Evolutionary conservation across 495 filamentous ascomycete genomes (phyloP).

Genomic region (Jackrogersella multiformis): DNA sequence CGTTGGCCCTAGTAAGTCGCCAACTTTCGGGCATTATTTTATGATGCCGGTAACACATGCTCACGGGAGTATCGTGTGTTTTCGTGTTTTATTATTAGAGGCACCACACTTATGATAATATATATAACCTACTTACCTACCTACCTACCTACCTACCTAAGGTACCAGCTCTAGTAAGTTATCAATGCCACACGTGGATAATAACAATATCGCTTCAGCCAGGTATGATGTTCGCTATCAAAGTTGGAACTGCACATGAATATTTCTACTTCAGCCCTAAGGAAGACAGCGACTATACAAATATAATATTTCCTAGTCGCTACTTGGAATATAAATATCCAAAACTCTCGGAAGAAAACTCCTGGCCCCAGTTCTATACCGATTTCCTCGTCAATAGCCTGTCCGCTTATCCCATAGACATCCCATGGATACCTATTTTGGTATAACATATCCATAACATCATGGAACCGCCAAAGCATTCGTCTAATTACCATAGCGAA

Average conservation of each 20-base stretch:
- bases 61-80: conserved; percentile 22
- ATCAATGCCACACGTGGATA: too few relatives aligned
- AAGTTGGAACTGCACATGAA: too few relatives aligned
- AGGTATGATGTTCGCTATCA: too few relatives aligned
- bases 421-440: conserved; percentile 1
- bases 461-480: background rate
- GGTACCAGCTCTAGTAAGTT: too few relatives aligned
- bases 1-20: conserved; percentile 29
- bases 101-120: background rate
- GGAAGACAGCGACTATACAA: conserved; percentile 7
- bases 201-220: too few relatives aligned
- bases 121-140: background rate
- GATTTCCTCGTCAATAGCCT: background rate
- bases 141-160: too few relatives aligned
- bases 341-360: conserved; percentile 2
- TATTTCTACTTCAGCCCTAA: background rate
- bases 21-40: conserved; percentile 27
- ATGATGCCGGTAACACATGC: conserved; percentile 23
- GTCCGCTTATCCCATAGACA: background rate
- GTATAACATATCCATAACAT: conserved; percentile 12
- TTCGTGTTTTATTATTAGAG: too few relatives aligned
- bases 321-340: background rate
- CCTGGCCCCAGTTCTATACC: conserved; percentile 8
- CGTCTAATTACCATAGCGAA: conserved; percentile 5
- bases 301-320: conserved; percentile 11